These are phyloP conservation scores for Erythrobasidium yunnanense DNA, from an alignment of 768 basidiomycete genomes.

Conservation along the genomic window DNA sequence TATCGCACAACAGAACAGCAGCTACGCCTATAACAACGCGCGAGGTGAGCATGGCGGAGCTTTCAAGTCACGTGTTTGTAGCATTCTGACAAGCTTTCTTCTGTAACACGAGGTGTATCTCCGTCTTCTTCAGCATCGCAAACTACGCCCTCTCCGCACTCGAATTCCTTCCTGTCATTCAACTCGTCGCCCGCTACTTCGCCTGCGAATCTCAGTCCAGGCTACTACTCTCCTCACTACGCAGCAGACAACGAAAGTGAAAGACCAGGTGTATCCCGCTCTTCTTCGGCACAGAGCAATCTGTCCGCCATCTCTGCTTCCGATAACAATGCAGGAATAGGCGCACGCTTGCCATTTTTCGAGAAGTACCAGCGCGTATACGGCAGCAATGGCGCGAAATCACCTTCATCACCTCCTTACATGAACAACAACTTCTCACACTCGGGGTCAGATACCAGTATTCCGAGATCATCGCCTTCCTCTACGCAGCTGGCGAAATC, in stretches of 20 bases:
- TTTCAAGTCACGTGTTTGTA: too few species aligned
- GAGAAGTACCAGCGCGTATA: slow-evolving; percentile 6
- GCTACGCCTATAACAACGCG: too few species aligned
- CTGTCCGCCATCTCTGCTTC: neutral
- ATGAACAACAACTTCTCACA: neutral
- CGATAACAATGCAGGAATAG: slow-evolving; percentile 22
- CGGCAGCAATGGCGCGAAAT: neutral
- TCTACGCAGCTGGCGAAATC: too few species aligned
- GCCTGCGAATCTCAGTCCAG: neutral
- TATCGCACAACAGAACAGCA: neutral
- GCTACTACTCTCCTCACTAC: neutral
- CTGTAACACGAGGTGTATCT: too few species aligned
- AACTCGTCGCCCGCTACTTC: neutral
- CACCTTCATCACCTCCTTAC: slow-evolving; percentile 5
- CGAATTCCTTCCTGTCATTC: neutral
- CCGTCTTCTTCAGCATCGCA: too few species aligned
- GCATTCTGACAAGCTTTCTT: too few species aligned
- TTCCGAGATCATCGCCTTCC: too few species aligned
- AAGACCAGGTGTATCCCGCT: neutral
- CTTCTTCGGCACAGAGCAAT: neutral
- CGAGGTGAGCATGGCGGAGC: too few species aligned
- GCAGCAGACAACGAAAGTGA: neutral
- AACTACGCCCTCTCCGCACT: neutral
- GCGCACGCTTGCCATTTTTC: slow-evolving; percentile 20
- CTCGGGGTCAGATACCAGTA: too few species aligned